A percentile compares a stretch with the other conserved stretches of the same genome.
These are phyloP conservation scores for Termitomyces bulborhizus DNA, from an alignment of 768 basidiomycete genomes.

Conservation along the genomic window DNA sequence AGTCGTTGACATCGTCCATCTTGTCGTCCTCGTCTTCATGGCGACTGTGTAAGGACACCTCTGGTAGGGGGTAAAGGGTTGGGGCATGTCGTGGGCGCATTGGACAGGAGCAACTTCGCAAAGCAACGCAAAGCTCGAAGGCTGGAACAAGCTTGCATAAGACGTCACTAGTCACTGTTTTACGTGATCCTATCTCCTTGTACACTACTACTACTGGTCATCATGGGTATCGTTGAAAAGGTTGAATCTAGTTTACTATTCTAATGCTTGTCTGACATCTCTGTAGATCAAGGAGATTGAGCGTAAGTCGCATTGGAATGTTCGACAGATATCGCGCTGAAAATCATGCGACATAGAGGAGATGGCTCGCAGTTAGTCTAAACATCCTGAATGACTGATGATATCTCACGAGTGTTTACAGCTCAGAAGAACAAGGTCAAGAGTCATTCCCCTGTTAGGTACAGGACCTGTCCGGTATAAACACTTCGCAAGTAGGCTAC, in stretches of 20 bases:
- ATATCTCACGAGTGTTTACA: constrained; percentile 20
- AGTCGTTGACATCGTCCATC: constrained; percentile 38
- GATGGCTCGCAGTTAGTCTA: constrained; percentile 87
- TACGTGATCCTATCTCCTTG: constrained; percentile 10
- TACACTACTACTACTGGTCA: constrained; percentile 13
- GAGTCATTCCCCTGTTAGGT: not conserved
- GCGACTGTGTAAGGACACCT: constrained; percentile 30
- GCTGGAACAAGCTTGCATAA: constrained; percentile 1
- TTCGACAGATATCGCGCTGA: not conserved
- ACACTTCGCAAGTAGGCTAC: constrained; percentile 58
- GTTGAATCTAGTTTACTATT: constrained; percentile 20
- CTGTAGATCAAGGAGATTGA: constrained; percentile 90
- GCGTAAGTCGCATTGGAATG: constrained; percentile 45
- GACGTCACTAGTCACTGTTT: constrained; percentile 1
- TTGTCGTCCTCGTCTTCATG: constrained; percentile 46
- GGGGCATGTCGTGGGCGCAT: constrained; percentile 57
- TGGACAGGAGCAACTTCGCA: constrained; percentile 8
- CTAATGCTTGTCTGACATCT: not conserved
- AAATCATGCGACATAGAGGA: constrained; percentile 53
- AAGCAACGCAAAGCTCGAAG: not conserved
- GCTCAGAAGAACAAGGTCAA: constrained; percentile 94
- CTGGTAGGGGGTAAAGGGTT: constrained; percentile 60
- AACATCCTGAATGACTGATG: not conserved
- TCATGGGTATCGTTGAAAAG: constrained; percentile 95
- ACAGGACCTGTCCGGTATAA: constrained; percentile 3